Evolutionary conservation across 2,329 filamentous ascomycete species (phyloP).

Genomic region (Truncatella angustata): DNA sequence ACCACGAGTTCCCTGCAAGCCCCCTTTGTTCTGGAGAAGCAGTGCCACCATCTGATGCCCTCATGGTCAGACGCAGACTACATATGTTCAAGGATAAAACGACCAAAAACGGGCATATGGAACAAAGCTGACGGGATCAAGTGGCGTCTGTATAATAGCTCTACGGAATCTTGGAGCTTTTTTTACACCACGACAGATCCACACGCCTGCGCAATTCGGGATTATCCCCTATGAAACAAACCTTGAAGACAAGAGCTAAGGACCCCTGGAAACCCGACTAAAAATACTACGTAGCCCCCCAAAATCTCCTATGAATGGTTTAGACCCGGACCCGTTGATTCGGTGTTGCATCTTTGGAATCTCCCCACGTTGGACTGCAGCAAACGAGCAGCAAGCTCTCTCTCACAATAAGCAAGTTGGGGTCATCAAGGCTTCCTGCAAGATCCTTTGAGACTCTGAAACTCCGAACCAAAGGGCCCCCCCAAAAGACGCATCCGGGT

Average conservation of each 20-base stretch:
- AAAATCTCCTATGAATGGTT: slow-evolving; percentile 1
- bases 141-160: no score
- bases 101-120: neutral
- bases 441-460: no score
- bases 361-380: slow-evolving; percentile 7
- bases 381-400: neutral
- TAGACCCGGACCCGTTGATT: slow-evolving; percentile 5
- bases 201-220: neutral
- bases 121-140: no score
- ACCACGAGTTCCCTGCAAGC: neutral
- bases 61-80: no score
- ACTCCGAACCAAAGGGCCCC: no score
- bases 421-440: neutral
- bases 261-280: neutral
- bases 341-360: slow-evolving; percentile 6
- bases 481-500: no score
- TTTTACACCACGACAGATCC: neutral
- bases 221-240: neutral
- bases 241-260: neutral
- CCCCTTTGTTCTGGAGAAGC: neutral
- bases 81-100: no score
- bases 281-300: neutral
- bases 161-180: no score
- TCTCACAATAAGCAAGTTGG: neutral
- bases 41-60: neutral